Percentiles rank a stretch among this genome's conserved stretches.
Conservation (phyloP, 352 stramenopile genomes). For the Phytophthora citricola region DNA sequence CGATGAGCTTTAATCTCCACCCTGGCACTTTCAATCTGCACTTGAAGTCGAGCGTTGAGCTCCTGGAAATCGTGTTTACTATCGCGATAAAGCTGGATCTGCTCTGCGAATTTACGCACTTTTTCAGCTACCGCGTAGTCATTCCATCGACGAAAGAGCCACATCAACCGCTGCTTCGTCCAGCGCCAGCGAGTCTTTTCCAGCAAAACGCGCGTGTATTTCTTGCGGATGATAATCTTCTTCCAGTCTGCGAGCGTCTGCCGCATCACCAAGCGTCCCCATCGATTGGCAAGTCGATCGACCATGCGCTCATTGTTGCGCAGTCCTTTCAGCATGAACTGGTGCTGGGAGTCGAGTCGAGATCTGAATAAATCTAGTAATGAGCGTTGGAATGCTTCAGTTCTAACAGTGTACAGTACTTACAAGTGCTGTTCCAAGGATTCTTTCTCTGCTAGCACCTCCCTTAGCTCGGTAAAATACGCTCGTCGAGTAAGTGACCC, state of each 20-base stretch:
- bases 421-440: slow-evolving; percentile 47
- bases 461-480: slow-evolving; percentile 66
- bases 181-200: slow-evolving; percentile 64
- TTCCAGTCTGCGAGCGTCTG: slow-evolving; percentile 76
- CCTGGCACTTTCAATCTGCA: slow-evolving; percentile 60
- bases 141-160: slow-evolving; percentile 56
- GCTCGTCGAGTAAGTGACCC: slow-evolving; percentile 44
- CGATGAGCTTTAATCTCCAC: slow-evolving; percentile 53
- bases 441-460: slow-evolving; percentile 46
- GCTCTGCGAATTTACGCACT: slow-evolving; percentile 35
- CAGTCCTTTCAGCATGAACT: slow-evolving; percentile 64
- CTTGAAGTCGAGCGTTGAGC: slow-evolving; percentile 51
- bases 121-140: slow-evolving; percentile 48
- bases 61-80: slow-evolving; percentile 61
- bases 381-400: too few species aligned
- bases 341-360: slow-evolving; percentile 51
- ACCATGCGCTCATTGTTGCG: slow-evolving; percentile 72
- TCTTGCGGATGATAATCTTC: slow-evolving; percentile 75
- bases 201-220: slow-evolving; percentile 73
- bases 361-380: slow-evolving; percentile 11
- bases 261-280: slow-evolving; percentile 53
- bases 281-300: slow-evolving; percentile 60
- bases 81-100: slow-evolving; percentile 60
- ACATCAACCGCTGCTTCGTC: slow-evolving; percentile 52
- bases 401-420: slow-evolving; percentile 4